Evolutionary conservation across 2,329 filamentous ascomycete genomes (phyloP), one percentile per base, ranked within the genome.

Genomic region (Pestalotiopsis sp.): DNA sequence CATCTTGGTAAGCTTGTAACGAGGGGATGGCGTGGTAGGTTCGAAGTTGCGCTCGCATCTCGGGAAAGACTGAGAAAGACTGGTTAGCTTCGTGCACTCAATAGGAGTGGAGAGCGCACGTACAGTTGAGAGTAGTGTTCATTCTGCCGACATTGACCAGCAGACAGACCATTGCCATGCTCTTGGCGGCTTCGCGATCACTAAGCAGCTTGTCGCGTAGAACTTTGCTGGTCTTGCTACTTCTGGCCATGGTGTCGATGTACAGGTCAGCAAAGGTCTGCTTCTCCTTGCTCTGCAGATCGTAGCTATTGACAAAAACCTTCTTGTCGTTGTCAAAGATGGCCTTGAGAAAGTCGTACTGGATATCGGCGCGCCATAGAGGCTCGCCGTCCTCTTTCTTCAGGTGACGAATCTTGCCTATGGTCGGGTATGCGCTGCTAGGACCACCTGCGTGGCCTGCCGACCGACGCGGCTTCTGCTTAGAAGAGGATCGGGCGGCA

Each of bases 131-230:
- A 0, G 96, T 99, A 1, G 96, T 99, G 81, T 99, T 99, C 96
- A 99, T 99, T 71, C 96, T 88, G 69, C 96, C 96, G 72, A 99
- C 93, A 77, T 99, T 99, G 79, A 99, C 96, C 75, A 99, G 84
- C 72, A 99, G 84, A 81, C 96, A 99, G 69, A 99, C 95, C 96
- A 99, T 99, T 66, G 96, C 96, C 96, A 99, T 99, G 77, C 94
- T 95, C 79, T 97, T 94, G 45, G 95, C 96, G 25, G 95, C 95
- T 72, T 94, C 91, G 76, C 93, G 91, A 79, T 99, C 96, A 73
- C 92, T 96, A 76, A 97, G 87, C 72, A 99, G 87, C 84, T 99
- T 98, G 81, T 99, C 96, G 80, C 97, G 94, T 72, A 99, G 86
- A 64, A 99, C 96, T 83, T 98, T 98, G 86, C 96, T 98, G 36